Base-by-base conservation (phyloP, 768 basidiomycete genomes). In the Amanita brunnescens region DNA sequence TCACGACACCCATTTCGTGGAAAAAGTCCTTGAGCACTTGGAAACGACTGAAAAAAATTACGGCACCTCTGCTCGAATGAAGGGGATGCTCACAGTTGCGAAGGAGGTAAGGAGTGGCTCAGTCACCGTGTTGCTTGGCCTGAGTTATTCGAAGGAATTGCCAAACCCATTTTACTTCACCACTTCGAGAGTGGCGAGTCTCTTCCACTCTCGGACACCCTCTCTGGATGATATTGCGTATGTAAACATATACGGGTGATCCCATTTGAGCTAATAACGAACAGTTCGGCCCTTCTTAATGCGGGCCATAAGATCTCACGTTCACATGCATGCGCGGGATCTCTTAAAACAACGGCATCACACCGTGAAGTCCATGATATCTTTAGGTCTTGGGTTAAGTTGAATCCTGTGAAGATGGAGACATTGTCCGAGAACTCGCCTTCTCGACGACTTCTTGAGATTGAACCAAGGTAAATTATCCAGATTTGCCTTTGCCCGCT, bases 11-110 rank as follows among this genome's bases (percentile, higher is more conserved):
- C 72, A 70, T 5, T 99, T 97, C 59, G 75, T 91, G 5, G 63
- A 69, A n/a, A 79, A 79, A 55, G 83, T 95, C 12, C 70, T 96
- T 26, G 71, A 77, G 18, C 87, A 93, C 59, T 70, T 94, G 10
- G 80, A 84, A 51, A 65, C 63, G 13, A 77, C 84, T 55, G 63
- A 77, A 55, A 70, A 73, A 35, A 75, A 75, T 35, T 97, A 93
- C 61, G 84, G 85, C 8, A 97, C 94, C 0, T 74, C 79, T 13
- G 58, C 77, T 0, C 76, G 96, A 48, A 97, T 99, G 85, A 87
- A 85, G 66, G 96, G 96, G 1, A 98, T 99, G 96, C 69, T 98
- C 41, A 83, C 86, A 6, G 77, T 96, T 2, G 93, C 94, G 0
- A 79, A 83, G 65, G 87, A 95, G 72, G 95, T 88, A 41, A 37